These are phyloP conservation scores for Rossbeevera mucosa DNA, from an alignment of 768 basidiomycete species.

Conservation along the genomic window DNA sequence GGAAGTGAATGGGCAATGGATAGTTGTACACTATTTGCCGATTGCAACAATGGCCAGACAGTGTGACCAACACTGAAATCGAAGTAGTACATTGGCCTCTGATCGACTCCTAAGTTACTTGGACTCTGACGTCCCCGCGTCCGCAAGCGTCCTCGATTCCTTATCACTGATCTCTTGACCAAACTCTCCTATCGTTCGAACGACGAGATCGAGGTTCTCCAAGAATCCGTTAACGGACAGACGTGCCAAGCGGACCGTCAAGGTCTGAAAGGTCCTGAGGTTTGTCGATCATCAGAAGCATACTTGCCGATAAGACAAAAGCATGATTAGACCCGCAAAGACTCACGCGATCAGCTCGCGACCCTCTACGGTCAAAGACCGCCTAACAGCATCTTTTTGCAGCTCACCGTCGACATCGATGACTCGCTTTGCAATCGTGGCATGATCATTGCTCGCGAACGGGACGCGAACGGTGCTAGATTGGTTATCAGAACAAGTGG, in stretches of 20 bases:
- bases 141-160: background rate
- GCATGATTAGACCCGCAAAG: background rate
- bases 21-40: constrained; percentile 13
- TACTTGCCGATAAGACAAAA: background rate
- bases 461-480: constrained; percentile 70
- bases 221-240: constrained; percentile 82
- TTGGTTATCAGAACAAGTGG: background rate
- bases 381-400: constrained; percentile 74
- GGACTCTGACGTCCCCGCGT: background rate
- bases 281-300: constrained; percentile 1
- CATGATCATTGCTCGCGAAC: constrained; percentile 70
- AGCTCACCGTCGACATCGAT: constrained; percentile 87
- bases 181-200: constrained; percentile 78
- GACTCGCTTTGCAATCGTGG: constrained; percentile 72
- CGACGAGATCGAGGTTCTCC: constrained; percentile 83
- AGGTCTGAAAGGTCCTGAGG: constrained; percentile 62
- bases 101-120: background rate
- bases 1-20: constrained; percentile 22
- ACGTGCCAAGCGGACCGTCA: constrained; percentile 82
- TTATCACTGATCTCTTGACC: constrained; percentile 53
- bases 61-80: constrained; percentile 11
- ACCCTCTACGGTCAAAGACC: constrained; percentile 62
- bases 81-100: background rate
- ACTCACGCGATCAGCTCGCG: constrained; percentile 74
- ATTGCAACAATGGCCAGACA: constrained; percentile 4